Evolutionary conservation across 371 early-diverging fungal genomes (phyloP).

Genomic region (Mucor circinelloides): DNA sequence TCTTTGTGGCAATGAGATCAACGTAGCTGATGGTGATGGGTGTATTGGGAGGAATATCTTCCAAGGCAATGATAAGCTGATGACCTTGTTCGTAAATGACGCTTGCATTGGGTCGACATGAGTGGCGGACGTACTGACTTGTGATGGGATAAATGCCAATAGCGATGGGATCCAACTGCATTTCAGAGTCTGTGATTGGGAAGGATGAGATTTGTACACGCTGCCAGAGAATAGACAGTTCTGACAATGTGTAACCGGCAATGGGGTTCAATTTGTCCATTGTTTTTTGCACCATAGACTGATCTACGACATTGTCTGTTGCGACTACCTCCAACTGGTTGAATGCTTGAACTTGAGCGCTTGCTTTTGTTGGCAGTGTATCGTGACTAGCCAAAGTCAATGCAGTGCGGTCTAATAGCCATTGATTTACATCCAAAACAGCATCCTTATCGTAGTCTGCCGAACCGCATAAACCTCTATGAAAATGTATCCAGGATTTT

Average conservation of each 20-base stretch:
- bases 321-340: not conserved
- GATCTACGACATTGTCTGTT: not conserved
- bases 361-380: not conserved
- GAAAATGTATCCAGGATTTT: constrained; percentile 40
- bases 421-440: constrained; percentile 9
- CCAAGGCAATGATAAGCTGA: constrained; percentile 56
- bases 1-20: constrained; percentile 60
- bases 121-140: constrained; percentile 75
- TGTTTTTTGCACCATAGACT: not conserved
- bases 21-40: constrained; percentile 77
- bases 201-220: constrained; percentile 14
- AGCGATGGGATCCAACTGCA: constrained; percentile 63
- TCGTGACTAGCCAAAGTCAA: constrained; percentile 42
- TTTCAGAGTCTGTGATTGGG: constrained; percentile 35
- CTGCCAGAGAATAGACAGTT: constrained; percentile 23
- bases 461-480: constrained; percentile 33
- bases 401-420: constrained; percentile 38
- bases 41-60: constrained; percentile 64
- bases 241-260: not conserved
- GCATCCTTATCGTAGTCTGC: constrained; percentile 26
- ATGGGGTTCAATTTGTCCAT: not conserved
- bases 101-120: constrained; percentile 77
- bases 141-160: constrained; percentile 76
- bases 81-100: constrained; percentile 54
- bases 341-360: not conserved